These are phyloP conservation scores for Sphenostylis stenocarpa DNA, from an alignment of 306 rosid genomes.

Conservation along the genomic window DNA sequence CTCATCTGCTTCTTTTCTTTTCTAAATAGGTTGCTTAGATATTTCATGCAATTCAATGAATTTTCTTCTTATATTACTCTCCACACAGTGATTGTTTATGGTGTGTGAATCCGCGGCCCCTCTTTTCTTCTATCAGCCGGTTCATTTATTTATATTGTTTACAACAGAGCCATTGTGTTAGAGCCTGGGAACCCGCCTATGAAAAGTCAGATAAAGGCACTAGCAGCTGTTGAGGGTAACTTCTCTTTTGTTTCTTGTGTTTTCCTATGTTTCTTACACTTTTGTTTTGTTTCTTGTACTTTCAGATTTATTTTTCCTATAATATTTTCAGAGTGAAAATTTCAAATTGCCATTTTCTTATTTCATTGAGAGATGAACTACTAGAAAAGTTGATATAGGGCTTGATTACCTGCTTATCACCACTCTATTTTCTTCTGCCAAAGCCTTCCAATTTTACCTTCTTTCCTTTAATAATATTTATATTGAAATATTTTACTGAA, in stretches of 20 bases:
- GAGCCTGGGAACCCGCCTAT: conserved; percentile 80
- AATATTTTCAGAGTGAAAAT: neutral
- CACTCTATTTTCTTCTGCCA: conserved; percentile 29
- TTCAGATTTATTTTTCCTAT: neutral
- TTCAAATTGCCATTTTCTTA: conserved; percentile 8
- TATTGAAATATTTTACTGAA: conserved; percentile 22
- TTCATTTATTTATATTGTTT: conserved; percentile 36
- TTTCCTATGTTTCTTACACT: conserved; percentile 10
- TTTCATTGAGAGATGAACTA: conserved; percentile 12
- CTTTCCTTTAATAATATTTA: conserved; percentile 20
- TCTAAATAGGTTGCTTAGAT: conserved; percentile 4
- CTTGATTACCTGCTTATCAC: conserved; percentile 28
- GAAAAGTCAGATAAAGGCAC: conserved; percentile 68
- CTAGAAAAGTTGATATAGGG: conserved; percentile 5
- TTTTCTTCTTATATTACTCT: conserved; percentile 22
- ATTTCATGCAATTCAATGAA: conserved; percentile 4
- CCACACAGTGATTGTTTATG: conserved; percentile 8
- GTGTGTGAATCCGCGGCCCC: neutral
- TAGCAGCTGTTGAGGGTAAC: conserved; percentile 78
- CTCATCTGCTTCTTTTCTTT: neutral
- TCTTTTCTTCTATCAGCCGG: neutral
- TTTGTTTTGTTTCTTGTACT: conserved; percentile 14
- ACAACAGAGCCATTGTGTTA: conserved; percentile 81
- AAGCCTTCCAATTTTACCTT: conserved; percentile 18
- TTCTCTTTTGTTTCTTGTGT: conserved; percentile 23